Percentiles rank a stretch among this genome's conserved stretches.
These are phyloP conservation scores for Fraxinus ornus DNA, from an alignment of 305 asterid species.

Conservation along the genomic window DNA sequence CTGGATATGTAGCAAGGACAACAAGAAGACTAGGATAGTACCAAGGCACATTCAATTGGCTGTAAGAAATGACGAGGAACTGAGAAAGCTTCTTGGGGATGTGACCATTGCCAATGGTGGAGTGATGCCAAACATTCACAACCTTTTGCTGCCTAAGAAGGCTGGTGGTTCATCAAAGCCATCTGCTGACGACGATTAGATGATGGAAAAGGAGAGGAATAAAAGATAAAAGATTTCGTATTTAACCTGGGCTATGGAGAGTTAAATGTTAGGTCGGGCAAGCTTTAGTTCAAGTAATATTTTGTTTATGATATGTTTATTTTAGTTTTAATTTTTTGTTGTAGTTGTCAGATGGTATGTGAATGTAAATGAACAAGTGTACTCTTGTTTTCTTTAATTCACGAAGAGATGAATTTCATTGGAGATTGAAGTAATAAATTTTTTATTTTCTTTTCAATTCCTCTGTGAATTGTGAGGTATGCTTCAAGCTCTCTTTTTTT, in stretches of 20 bases:
- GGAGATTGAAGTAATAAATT: not conserved
- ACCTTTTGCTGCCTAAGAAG: conserved; percentile 20
- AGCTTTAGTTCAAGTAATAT: not conserved
- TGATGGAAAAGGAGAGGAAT: no score
- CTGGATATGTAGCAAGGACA: conserved; percentile 19
- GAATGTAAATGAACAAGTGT: not conserved
- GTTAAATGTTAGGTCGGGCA: not conserved
- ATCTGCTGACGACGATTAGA: not conserved
- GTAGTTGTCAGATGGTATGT: not conserved
- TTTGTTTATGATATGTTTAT: not conserved
- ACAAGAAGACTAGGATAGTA: conserved; percentile 8
- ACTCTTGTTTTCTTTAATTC: not conserved
- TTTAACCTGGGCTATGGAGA: not conserved
- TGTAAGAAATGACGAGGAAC: conserved; percentile 9
- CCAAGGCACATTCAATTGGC: conserved; percentile 15
- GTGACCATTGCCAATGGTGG: conserved; percentile 23
- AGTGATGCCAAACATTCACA: conserved; percentile 21
- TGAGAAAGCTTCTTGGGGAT: conserved; percentile 22
- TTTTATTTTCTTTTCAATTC: not conserved
- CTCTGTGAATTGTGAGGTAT: not conserved
- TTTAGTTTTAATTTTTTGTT: not conserved
- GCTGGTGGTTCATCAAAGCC: conserved; percentile 22
- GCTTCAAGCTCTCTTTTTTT: not conserved
- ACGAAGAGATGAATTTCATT: not conserved
- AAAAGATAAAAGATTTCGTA: not conserved